These are phyloP conservation scores for Suillus spraguei DNA, from an alignment of 768 basidiomycete species.

Conservation along the genomic window DNA sequence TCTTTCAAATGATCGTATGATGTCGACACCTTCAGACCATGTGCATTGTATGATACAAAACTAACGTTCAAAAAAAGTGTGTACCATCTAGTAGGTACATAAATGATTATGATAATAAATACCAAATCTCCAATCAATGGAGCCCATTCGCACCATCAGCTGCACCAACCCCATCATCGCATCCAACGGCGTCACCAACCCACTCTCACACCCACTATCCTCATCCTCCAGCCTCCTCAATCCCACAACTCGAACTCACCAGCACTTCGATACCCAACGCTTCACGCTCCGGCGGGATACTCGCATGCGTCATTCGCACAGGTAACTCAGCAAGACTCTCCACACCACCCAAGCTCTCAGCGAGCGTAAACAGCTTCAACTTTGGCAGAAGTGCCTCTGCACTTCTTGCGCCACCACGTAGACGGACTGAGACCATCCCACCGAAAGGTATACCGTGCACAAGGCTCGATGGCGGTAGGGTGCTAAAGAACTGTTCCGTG, in stretches of 20 bases:
- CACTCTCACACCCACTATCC: slow-evolving; percentile 6
- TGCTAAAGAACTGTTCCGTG: slow-evolving; percentile 64
- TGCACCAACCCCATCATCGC: neutral
- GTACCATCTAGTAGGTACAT: neutral
- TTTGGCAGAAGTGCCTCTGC: slow-evolving; percentile 71
- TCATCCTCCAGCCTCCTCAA: slow-evolving; percentile 77
- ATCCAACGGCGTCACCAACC: neutral
- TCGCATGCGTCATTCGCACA: slow-evolving; percentile 86
- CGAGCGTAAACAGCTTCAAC: slow-evolving; percentile 73
- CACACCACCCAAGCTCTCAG: slow-evolving; percentile 90
- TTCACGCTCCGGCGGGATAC: slow-evolving; percentile 69
- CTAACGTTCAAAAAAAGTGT: neutral
- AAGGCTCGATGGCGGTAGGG: slow-evolving; percentile 32
- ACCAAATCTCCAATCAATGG: neutral
- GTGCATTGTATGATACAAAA: neutral
- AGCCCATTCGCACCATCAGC: neutral
- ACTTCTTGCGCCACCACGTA: slow-evolving; percentile 50
- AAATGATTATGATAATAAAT: neutral
- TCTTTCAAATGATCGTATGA: neutral
- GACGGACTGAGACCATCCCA: slow-evolving; percentile 83
- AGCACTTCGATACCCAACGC: slow-evolving; percentile 80
- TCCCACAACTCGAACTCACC: slow-evolving; percentile 80
- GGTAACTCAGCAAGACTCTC: slow-evolving; percentile 91
- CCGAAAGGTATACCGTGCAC: slow-evolving; percentile 58
- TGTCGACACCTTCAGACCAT: neutral